These are phyloP conservation scores for Casuarina glauca DNA, from an alignment of 306 rosid genomes.

Conservation along the genomic window DNA sequence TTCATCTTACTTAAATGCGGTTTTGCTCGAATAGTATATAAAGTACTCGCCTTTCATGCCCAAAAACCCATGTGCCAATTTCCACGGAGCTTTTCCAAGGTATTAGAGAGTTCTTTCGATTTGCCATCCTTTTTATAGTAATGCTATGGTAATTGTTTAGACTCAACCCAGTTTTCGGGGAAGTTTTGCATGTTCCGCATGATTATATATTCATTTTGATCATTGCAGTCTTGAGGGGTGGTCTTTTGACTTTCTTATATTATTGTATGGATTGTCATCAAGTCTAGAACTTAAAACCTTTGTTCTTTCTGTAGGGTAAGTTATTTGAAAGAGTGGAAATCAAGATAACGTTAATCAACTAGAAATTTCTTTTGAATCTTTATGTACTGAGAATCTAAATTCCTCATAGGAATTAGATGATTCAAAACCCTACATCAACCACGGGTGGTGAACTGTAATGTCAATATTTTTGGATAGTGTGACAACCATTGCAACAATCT, in stretches of 20 bases:
- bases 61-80: conserved; percentile 46
- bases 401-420: not conserved
- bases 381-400: conserved; percentile 15
- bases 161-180: not conserved
- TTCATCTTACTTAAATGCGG: conserved; percentile 65
- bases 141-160: conserved; percentile 63
- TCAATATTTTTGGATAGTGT: conserved; percentile 43
- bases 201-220: conserved; percentile 13
- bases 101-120: conserved; percentile 54
- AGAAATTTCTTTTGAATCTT: not conserved
- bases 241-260: conserved; percentile 61
- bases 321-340: not conserved
- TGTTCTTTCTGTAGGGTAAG: conserved; percentile 72
- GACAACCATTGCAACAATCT: conserved; percentile 52
- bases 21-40: conserved; percentile 56
- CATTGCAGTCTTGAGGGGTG: conserved; percentile 62
- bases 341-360: not conserved
- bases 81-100: conserved; percentile 57
- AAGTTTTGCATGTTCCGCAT: not conserved
- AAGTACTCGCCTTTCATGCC: conserved; percentile 50
- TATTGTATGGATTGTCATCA: conserved; percentile 71
- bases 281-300: conserved; percentile 84
- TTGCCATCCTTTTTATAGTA: conserved; percentile 67
- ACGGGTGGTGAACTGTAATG: not conserved
- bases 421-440: not conserved